Conservation (phyloP, 2,329 filamentous ascomycete genomes). For the Trichoderma atroviride region DNA sequence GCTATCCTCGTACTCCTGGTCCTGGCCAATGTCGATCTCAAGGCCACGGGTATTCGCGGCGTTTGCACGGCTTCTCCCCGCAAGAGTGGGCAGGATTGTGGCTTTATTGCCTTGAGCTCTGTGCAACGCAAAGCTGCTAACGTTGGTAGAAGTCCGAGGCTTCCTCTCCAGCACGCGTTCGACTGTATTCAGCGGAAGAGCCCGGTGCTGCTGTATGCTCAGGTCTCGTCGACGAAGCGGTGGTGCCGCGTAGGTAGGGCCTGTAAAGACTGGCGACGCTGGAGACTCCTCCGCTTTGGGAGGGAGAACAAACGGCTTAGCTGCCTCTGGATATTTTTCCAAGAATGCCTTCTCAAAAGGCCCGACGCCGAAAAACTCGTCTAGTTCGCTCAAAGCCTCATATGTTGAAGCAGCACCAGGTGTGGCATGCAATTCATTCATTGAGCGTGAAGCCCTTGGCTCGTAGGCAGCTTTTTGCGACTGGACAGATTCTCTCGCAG, state of each 20-base stretch:
- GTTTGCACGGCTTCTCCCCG: neutral
- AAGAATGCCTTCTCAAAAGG: constrained; percentile 16
- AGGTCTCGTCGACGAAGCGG: constrained; percentile 12
- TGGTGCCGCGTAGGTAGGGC: neutral
- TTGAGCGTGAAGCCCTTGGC: neutral
- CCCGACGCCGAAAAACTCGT: constrained; percentile 20
- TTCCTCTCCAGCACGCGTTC: neutral
- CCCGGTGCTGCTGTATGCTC: neutral
- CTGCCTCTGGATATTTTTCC: constrained; percentile 19
- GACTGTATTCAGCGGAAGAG: neutral
- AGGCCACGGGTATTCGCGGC: neutral
- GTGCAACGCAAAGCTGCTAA: constrained; percentile 33
- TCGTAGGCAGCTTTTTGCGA: neutral
- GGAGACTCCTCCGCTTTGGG: neutral
- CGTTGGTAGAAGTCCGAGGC: neutral
- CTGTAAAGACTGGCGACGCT: constrained; percentile 12
- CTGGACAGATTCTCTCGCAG: neutral
- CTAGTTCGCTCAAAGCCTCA: constrained; percentile 14
- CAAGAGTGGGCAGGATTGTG: constrained; percentile 31
- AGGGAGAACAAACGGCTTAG: constrained; percentile 5
- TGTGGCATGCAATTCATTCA: neutral
- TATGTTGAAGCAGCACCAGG: neutral
- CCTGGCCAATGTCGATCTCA: neutral
- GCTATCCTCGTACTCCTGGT: constrained; percentile 17
- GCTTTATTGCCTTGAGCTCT: constrained; percentile 30